Evolutionary conservation across 2,329 filamentous ascomycete species (phyloP).

Genomic region (Aspergillus novoparasiticus): DNA sequence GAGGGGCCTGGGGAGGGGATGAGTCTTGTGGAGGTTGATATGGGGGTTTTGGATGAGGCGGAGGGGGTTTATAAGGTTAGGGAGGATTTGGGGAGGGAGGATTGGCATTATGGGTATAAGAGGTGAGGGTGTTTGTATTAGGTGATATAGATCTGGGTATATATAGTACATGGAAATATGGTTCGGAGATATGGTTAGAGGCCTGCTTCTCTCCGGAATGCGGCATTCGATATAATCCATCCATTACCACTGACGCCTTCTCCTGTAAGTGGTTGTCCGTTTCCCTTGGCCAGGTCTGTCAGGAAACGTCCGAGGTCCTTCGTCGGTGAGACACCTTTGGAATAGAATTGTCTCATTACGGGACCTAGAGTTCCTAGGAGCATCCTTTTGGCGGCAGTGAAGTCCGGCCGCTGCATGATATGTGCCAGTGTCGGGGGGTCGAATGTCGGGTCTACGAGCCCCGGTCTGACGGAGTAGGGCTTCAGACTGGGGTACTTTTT

Average conservation of each 20-base stretch:
- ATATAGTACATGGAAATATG: neutral
- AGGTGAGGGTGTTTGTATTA: too few species aligned
- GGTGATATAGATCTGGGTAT: neutral
- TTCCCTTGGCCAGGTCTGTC: conserved; percentile 47
- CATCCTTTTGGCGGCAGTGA: conserved; percentile 25
- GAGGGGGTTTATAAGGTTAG: conserved; percentile 38
- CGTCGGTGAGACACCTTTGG: conserved; percentile 45
- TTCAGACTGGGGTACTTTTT: conserved; percentile 49
- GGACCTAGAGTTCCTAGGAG: conserved; percentile 16
- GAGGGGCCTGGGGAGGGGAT: conserved; percentile 65
- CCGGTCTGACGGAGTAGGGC: conserved; percentile 62
- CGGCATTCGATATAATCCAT: conserved; percentile 16
- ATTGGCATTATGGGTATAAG: conserved; percentile 3
- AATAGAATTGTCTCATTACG: neutral
- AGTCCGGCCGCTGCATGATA: conserved; percentile 26
- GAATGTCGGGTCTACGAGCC: conserved; percentile 55
- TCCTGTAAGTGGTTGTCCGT: conserved; percentile 8
- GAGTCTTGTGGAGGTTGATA: conserved; percentile 59
- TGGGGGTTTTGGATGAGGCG: conserved; percentile 56
- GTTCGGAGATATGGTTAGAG: neutral
- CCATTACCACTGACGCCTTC: conserved; percentile 12
- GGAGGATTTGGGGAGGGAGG: conserved; percentile 28
- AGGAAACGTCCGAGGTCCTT: conserved; percentile 51
- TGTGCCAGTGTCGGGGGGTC: conserved; percentile 45
- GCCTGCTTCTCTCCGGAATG: conserved; percentile 13